phyloP scores from a whole-genome alignment of 495 filamentous ascomycete genomes.

The Podospora pseudopauciseta region DNA sequence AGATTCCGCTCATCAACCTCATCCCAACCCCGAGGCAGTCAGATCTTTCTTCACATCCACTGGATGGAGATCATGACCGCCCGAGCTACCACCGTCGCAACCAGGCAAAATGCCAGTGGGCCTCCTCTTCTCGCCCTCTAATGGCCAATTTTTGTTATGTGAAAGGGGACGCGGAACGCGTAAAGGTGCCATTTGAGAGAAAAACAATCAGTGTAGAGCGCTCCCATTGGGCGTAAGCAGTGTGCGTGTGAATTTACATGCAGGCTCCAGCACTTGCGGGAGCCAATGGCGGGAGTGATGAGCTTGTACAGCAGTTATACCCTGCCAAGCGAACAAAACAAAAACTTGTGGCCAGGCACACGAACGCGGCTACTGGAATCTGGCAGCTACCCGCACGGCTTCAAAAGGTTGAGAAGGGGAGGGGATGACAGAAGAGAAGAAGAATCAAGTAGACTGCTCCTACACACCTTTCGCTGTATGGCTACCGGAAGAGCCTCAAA shows the following conservation, averaged over 20 bases:
- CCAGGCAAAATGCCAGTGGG: not conserved
- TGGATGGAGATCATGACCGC: not conserved
- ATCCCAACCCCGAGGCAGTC: not conserved
- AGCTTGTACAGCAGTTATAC: slow-evolving; percentile 8
- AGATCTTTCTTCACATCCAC: not conserved
- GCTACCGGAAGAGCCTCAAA: slow-evolving; percentile 54
- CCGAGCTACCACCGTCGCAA: not conserved
- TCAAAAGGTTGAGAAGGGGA: not conserved
- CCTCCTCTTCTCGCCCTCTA: not conserved
- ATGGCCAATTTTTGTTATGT: not conserved
- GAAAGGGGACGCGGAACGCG: slow-evolving; percentile 3
- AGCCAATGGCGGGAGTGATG: slow-evolving; percentile 23
- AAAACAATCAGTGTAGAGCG: slow-evolving; percentile 12
- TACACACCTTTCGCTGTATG: slow-evolving; percentile 54
- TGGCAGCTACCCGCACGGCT: slow-evolving; percentile 2
- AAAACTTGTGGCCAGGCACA: not conserved
- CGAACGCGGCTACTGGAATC: slow-evolving; percentile 2
- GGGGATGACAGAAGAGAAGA: slow-evolving; percentile 8
- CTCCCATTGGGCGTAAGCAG: slow-evolving; percentile 25
- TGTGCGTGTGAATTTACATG: slow-evolving; percentile 27
- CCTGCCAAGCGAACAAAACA: slow-evolving; percentile 15
- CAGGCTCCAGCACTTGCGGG: slow-evolving; percentile 25
- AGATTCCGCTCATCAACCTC: not conserved
- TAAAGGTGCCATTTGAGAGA: slow-evolving; percentile 16
- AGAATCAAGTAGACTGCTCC: slow-evolving; percentile 12